These are phyloP conservation scores for Stylosanthes scabra DNA, from an alignment of 331 rosid genomes.

Conservation along the genomic window DNA sequence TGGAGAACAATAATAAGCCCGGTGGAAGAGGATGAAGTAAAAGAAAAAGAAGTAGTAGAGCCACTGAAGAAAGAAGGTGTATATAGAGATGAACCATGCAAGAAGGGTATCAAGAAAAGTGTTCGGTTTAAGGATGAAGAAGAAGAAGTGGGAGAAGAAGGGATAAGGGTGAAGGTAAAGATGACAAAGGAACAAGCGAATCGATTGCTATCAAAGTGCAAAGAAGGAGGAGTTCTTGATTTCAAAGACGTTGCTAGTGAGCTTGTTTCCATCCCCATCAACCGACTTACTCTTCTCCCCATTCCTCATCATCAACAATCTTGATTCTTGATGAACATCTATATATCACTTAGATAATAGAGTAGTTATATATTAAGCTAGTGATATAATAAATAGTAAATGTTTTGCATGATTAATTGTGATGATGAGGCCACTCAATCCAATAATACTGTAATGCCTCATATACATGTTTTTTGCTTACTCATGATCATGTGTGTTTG, in stretches of 20 bases:
- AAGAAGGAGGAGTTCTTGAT: constrained; percentile 66
- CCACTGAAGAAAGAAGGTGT: constrained; percentile 27
- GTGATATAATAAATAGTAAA: too few species aligned
- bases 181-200: constrained; percentile 85
- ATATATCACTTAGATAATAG: too few species aligned
- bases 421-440: too few species aligned
- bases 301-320: neutral
- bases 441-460: too few species aligned
- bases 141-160: constrained; percentile 14
- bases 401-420: too few species aligned
- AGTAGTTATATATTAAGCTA: too few species aligned
- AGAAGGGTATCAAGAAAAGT: constrained; percentile 38
- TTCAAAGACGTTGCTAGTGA: constrained; percentile 62
- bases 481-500: too few species aligned
- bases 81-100: constrained; percentile 57
- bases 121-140: constrained; percentile 31
- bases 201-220: constrained; percentile 66
- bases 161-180: constrained; percentile 70
- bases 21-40: neutral
- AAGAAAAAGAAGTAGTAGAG: neutral
- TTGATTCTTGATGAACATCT: neutral
- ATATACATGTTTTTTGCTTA: too few species aligned
- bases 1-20: neutral
- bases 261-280: too few species aligned
- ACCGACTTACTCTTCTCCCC: too few species aligned